These are phyloP conservation scores for Ettlia oleoabundans DNA, from an alignment of 139 green algal species.

Conservation along the genomic window DNA sequence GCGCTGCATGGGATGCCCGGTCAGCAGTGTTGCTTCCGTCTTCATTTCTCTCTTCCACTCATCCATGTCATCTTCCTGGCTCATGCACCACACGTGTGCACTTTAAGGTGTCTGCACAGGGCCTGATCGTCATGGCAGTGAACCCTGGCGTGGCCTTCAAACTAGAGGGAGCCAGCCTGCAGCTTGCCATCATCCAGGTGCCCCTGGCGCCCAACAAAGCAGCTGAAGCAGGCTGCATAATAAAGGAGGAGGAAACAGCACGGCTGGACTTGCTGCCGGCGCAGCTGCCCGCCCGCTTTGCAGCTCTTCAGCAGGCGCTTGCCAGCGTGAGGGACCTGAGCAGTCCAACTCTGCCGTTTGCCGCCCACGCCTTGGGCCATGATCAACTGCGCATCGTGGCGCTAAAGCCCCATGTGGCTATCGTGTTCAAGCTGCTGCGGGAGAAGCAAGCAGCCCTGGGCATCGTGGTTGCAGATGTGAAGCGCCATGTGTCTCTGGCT, in stretches of 20 bases:
- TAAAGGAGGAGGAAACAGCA: background rate
- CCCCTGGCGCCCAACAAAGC: background rate
- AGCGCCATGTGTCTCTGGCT: constrained; percentile 1
- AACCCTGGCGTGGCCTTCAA: background rate
- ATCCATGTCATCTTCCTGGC: no score
- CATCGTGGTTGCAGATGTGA: constrained; percentile 9
- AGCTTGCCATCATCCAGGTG: constrained; percentile 10
- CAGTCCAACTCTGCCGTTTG: constrained; percentile 20
- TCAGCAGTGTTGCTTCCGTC: background rate
- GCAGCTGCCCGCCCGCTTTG: background rate
- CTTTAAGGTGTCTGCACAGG: no score
- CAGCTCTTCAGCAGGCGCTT: background rate
- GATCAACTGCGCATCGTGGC: constrained; percentile 10
- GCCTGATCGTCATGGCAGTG: no score
- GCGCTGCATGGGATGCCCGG: background rate
- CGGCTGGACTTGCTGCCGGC: background rate
- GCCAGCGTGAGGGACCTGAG: background rate
- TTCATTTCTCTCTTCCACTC: background rate
- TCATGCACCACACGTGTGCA: no score
- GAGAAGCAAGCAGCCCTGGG: constrained; percentile 18
- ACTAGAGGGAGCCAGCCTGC: constrained; percentile 3
- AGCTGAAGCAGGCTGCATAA: background rate
- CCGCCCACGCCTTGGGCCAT: background rate
- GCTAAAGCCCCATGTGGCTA: background rate
- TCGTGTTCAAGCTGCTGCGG: constrained; percentile 34